These are phyloP conservation scores for Leonotis leonurus DNA, from an alignment of 257 asterid species.

Conservation along the genomic window DNA sequence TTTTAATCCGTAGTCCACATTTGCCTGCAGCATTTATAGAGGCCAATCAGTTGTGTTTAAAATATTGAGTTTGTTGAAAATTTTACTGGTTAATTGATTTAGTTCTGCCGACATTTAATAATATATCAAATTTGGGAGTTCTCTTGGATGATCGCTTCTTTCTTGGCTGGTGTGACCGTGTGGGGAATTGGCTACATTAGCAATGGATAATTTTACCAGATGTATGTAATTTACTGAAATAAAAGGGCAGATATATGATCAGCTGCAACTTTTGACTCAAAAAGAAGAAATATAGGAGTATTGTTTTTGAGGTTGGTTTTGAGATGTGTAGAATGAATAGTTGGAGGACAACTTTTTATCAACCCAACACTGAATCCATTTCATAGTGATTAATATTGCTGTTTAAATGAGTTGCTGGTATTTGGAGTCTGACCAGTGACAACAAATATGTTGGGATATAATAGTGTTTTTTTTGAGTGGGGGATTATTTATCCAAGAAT, in stretches of 20 bases:
- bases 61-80: neutral
- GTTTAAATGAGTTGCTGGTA: slow-evolving; percentile 10
- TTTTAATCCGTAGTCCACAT: neutral
- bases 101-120: slow-evolving; percentile 19
- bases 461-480: too few species aligned
- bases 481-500: too few species aligned
- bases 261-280: neutral
- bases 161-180: too few species aligned
- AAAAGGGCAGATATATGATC: neutral
- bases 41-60: neutral
- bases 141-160: neutral
- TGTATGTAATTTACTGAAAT: neutral
- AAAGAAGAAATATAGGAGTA: too few species aligned
- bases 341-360: neutral
- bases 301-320: neutral
- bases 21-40: slow-evolving; percentile 18
- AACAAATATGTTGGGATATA: neutral
- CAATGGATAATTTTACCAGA: neutral
- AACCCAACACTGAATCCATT: neutral
- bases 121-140: neutral
- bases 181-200: neutral
- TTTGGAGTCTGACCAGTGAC: too few species aligned
- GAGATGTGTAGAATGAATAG: neutral
- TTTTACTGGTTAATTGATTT: too few species aligned
- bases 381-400: slow-evolving; percentile 6